These are phyloP conservation scores for Aspergillus tanneri DNA, from an alignment of 2,329 filamentous ascomycete species.

Conservation along the genomic window DNA sequence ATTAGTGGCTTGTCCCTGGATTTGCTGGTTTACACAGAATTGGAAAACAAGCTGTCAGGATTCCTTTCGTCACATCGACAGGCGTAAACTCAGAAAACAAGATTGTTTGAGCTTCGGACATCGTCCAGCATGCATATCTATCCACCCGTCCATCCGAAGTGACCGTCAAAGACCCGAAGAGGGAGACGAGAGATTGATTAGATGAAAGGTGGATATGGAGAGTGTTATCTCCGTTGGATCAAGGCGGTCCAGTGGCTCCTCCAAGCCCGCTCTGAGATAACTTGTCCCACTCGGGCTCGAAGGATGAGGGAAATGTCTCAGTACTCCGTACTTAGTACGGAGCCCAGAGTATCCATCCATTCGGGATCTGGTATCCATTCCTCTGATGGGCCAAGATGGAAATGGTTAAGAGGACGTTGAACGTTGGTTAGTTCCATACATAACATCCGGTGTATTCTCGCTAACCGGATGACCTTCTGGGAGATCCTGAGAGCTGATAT, in stretches of 20 bases:
- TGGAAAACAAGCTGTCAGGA: too few relatives aligned
- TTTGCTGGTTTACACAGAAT: too few relatives aligned
- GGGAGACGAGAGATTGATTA: conserved; percentile 23
- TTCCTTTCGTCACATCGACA: too few relatives aligned
- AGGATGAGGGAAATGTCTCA: background rate
- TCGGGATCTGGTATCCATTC: too few relatives aligned
- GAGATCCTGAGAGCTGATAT: background rate
- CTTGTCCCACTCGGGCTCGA: background rate
- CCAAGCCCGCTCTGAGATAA: background rate
- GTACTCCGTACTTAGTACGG: background rate
- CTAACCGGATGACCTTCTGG: background rate
- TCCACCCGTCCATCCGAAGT: background rate
- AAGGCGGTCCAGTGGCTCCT: conserved; percentile 8
- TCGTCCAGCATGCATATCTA: too few relatives aligned
- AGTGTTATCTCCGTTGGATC: conserved; percentile 19
- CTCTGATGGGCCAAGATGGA: background rate
- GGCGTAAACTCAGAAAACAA: too few relatives aligned
- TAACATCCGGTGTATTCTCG: too few relatives aligned
- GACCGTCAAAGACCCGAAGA: background rate
- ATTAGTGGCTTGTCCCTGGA: too few relatives aligned
- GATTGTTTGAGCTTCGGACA: too few relatives aligned
- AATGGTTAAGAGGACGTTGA: background rate
- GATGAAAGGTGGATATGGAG: conserved; percentile 24
- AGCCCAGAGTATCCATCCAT: too few relatives aligned
- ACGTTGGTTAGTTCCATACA: too few relatives aligned